phyloP scores from a whole-genome alignment of 345 rosid species.

The Pseudoturritis turrita region DNA sequence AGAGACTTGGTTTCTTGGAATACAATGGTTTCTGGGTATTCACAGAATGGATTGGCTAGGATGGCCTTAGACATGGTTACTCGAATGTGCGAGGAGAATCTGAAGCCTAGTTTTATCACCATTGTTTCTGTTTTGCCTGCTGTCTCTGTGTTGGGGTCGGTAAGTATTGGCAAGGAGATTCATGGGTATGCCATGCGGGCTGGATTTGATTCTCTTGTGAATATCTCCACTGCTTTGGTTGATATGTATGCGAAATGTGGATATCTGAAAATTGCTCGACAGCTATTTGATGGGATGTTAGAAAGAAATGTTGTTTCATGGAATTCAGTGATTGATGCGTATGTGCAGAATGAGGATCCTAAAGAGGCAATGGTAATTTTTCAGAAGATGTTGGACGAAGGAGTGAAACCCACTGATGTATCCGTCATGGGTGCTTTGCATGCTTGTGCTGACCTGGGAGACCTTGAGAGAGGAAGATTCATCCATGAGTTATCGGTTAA shows the following conservation, averaged over 20 bases:
- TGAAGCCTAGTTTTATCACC: slow-evolving; percentile 64
- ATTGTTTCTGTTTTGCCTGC: slow-evolving; percentile 73
- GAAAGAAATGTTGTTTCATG: slow-evolving; percentile 61
- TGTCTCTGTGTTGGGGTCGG: slow-evolving; percentile 41
- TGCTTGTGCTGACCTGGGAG: slow-evolving; percentile 68
- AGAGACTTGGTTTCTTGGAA: slow-evolving; percentile 88
- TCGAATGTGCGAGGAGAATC: slow-evolving; percentile 56
- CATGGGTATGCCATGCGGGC: slow-evolving; percentile 60
- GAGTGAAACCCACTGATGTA: slow-evolving; percentile 62
- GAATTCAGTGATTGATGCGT: slow-evolving; percentile 90
- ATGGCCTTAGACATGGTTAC: slow-evolving; percentile 54
- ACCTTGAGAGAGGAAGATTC: slow-evolving; percentile 54
- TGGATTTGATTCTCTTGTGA: slow-evolving; percentile 60
- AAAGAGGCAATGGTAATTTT: slow-evolving; percentile 55
- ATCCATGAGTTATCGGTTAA: slow-evolving; percentile 49
- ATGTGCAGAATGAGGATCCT: slow-evolving; percentile 60
- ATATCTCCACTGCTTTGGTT: slow-evolving; percentile 60
- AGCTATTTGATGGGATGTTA: slow-evolving; percentile 54
- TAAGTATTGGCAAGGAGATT: slow-evolving; percentile 55
- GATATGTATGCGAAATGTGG: slow-evolving; percentile 79
- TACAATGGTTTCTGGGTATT: slow-evolving; percentile 69
- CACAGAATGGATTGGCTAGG: slow-evolving; percentile 62
- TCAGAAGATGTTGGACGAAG: slow-evolving; percentile 61
- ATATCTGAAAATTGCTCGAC: slow-evolving; percentile 41
- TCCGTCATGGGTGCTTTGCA: slow-evolving; percentile 63